Evolutionary conservation across 495 filamentous ascomycete genomes (phyloP).

Genomic region (Barbatosphaeria neglecta): DNA sequence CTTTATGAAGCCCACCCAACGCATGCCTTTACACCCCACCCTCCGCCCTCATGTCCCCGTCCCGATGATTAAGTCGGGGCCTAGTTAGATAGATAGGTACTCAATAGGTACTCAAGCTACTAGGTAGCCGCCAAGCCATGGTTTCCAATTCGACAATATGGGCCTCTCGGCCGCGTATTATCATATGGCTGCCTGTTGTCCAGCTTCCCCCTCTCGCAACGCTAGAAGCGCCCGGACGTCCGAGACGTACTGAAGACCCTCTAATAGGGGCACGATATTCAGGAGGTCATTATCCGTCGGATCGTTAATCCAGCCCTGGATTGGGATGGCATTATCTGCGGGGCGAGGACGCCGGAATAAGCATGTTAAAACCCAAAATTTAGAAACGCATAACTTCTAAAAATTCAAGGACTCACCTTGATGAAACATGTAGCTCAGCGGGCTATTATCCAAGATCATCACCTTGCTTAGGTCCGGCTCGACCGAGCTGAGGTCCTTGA

Average conservation of each 20-base stretch:
- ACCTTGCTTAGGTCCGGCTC: conserved; percentile 94
- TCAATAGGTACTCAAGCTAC: background rate
- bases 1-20: too few relatives aligned
- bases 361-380: too few relatives aligned
- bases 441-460: conserved; percentile 97
- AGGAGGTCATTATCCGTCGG: conserved; percentile 83
- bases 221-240: conserved; percentile 86
- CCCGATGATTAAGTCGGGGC: too few relatives aligned
- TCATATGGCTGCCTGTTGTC: conserved; percentile 31
- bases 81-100: too few relatives aligned
- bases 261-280: conserved; percentile 85
- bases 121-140: too few relatives aligned
- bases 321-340: conserved; percentile 84
- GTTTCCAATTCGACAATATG: too few relatives aligned
- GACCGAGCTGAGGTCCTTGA: conserved; percentile 92
- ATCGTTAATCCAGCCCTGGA: conserved; percentile 88
- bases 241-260: conserved; percentile 89
- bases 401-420: conserved; percentile 78
- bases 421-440: conserved; percentile 96
- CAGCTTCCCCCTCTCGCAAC: conserved; percentile 71
- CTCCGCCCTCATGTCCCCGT: too few relatives aligned
- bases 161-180: too few relatives aligned
- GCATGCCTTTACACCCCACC: too few relatives aligned
- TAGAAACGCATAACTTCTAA: too few relatives aligned
- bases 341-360: too few relatives aligned